These are phyloP conservation scores for Paraphoma chrysanthemicola DNA, from an alignment of 2,329 filamentous ascomycete species.

Conservation along the genomic window DNA sequence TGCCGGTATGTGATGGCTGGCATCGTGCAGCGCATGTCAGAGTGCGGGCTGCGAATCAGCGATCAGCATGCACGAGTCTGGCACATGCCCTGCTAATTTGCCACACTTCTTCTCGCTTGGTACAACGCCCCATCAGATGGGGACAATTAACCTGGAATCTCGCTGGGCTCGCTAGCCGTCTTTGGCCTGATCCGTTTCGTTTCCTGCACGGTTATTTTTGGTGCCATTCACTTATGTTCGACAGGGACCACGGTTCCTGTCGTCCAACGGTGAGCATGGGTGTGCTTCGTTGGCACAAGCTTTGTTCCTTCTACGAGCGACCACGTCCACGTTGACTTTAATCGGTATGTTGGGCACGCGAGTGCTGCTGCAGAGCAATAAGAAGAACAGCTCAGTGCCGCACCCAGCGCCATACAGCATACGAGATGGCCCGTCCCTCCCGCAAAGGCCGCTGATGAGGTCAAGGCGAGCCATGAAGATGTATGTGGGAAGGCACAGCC, in stretches of 20 bases:
- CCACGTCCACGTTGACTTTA: constrained; percentile 25
- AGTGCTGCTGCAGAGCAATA: background rate
- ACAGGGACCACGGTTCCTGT: background rate
- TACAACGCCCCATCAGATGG: constrained; percentile 11
- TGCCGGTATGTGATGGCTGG: constrained; percentile 20
- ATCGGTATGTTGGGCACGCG: constrained; percentile 13
- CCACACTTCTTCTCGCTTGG: constrained; percentile 15
- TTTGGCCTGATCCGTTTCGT: constrained; percentile 30
- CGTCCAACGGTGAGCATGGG: constrained; percentile 14
- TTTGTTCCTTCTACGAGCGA: constrained; percentile 10
- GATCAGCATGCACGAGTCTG: background rate
- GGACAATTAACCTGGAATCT: constrained; percentile 7
- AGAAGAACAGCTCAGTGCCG: background rate
- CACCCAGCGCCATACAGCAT: constrained; percentile 5
- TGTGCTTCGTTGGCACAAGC: constrained; percentile 1
- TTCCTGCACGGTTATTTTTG: constrained; percentile 40
- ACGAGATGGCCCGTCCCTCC: constrained; percentile 1
- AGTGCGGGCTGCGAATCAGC: constrained; percentile 17
- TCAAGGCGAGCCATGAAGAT: background rate
- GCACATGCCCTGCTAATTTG: constrained; percentile 29
- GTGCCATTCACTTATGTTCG: constrained; percentile 22
- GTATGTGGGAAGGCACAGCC: background rate
- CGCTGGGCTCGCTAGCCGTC: constrained; percentile 12
- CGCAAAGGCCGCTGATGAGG: background rate
- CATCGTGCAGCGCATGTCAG: constrained; percentile 19